Percentiles rank a stretch among this genome's conserved stretches.
These are phyloP conservation scores for Nematocida sp. DNA, from an alignment of 371 early-diverging fungal genomes.

Conservation along the genomic window DNA sequence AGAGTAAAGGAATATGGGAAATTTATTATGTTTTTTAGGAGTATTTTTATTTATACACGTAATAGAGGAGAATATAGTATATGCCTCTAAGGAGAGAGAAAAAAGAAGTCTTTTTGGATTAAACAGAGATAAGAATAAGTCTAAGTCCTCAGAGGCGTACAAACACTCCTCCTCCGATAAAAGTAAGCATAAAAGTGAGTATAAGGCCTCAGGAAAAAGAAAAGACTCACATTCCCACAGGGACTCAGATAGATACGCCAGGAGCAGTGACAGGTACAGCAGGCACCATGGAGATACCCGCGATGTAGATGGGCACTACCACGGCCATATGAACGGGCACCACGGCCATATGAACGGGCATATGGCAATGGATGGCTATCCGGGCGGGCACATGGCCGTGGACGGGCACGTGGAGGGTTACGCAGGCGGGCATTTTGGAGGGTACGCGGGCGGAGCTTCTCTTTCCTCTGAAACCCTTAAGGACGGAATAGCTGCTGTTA, in stretches of 20 bases:
- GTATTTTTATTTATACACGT: too few relatives aligned
- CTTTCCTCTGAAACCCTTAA: background rate
- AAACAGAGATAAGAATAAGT: background rate
- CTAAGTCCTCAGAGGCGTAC: background rate
- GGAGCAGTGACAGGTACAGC: background rate
- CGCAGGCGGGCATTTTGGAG: background rate
- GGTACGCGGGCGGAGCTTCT: background rate
- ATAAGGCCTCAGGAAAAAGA: background rate
- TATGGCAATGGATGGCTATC: background rate
- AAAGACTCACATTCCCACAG: background rate
- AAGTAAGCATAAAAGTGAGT: slow-evolving; percentile 4
- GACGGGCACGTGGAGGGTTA: background rate
- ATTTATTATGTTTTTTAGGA: too few relatives aligned
- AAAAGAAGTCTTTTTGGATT: too few relatives aligned
- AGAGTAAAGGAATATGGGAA: too few relatives aligned
- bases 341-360: too few relatives aligned
- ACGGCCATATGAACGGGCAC: too few relatives aligned
- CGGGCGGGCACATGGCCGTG: background rate
- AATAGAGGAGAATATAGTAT: too few relatives aligned
- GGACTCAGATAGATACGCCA: background rate
- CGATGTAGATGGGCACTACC: too few relatives aligned
- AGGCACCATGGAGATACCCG: too few relatives aligned
- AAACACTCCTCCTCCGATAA: background rate
- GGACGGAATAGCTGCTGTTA: slow-evolving; percentile 51
- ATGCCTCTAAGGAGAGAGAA: too few relatives aligned